These are phyloP conservation scores for Breviolum minutum DNA, from an alignment of 73 alveolate genomes.

Conservation along the genomic window DNA sequence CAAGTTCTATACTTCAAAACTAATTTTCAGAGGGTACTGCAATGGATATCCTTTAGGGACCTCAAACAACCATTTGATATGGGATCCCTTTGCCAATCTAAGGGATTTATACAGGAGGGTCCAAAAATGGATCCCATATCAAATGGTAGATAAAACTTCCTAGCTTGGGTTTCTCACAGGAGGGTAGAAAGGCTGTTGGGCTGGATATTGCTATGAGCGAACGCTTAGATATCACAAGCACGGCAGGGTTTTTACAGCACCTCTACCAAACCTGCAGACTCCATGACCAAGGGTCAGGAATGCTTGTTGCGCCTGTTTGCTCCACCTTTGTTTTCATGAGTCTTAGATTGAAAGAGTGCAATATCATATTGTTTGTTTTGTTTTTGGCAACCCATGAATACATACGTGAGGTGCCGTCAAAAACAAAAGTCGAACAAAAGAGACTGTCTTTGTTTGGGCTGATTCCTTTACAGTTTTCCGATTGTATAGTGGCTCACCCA, in stretches of 20 bases:
- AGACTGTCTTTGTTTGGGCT: too few species aligned
- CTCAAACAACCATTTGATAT: too few species aligned
- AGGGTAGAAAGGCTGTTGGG: not conserved
- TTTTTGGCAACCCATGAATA: too few species aligned
- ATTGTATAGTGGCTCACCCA: too few species aligned
- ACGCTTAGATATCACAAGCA: not conserved
- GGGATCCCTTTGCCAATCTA: too few species aligned
- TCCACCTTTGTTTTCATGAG: not conserved
- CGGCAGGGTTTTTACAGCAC: not conserved
- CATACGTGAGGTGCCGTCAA: too few species aligned
- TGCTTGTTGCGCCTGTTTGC: constrained; percentile 5
- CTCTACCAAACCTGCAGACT: not conserved
- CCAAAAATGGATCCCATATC: not conserved
- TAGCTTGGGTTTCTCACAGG: not conserved
- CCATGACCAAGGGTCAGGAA: not conserved
- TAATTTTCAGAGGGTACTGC: not conserved
- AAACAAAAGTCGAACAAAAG: too few species aligned
- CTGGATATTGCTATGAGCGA: not conserved
- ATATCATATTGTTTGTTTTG: not conserved
- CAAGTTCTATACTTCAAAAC: not conserved
- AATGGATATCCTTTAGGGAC: too few species aligned
- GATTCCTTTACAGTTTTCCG: too few species aligned
- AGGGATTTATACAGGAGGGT: too few species aligned
- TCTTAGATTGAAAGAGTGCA: not conserved
- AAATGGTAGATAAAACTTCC: not conserved